phyloP scores from a whole-genome alignment of 371 early-diverging fungal species.

The Mortierella sp. region DNA sequence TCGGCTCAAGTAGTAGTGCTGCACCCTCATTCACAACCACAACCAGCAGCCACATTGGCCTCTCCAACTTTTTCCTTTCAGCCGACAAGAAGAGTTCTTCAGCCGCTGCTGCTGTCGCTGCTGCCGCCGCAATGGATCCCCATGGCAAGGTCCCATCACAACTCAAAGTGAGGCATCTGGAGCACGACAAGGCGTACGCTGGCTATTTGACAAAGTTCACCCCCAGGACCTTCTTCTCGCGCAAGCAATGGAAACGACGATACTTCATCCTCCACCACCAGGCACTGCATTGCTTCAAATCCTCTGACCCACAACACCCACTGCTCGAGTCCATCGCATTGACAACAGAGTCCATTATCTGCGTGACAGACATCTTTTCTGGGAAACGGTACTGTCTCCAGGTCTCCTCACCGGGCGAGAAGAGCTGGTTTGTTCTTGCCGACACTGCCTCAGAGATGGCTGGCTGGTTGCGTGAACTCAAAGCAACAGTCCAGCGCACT shows the following conservation, averaged over 20 bases:
- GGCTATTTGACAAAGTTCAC: conserved; percentile 48
- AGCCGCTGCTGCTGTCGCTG: no score
- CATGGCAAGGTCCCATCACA: conserved; percentile 13
- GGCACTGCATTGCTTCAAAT: conserved; percentile 43
- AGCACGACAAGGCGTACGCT: conserved; percentile 25
- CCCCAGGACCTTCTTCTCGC: conserved; percentile 46
- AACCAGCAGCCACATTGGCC: conserved; percentile 6
- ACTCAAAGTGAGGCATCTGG: conserved; percentile 34
- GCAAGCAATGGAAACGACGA: conserved; percentile 49
- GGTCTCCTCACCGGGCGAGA: conserved; percentile 31
- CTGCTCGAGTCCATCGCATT: conserved; percentile 34
- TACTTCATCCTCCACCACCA: conserved; percentile 40
- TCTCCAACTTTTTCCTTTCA: conserved; percentile 12
- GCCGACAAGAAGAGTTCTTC: conserved; percentile 4
- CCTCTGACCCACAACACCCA: conserved; percentile 42
- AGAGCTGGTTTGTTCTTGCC: conserved; percentile 42
- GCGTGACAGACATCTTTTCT: conserved; percentile 41
- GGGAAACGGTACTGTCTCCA: conserved; percentile 44
- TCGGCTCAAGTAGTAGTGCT: neutral
- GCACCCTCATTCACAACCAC: conserved; percentile 13
- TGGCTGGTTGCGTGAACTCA: conserved; percentile 43
- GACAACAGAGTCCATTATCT: conserved; percentile 28
- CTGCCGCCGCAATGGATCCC: neutral
- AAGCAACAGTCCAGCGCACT: conserved; percentile 22
- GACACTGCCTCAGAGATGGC: conserved; percentile 48